These are phyloP conservation scores for Macrophomina pseudophaseolina DNA, from an alignment of 2,329 filamentous ascomycete species.

Conservation along the genomic window DNA sequence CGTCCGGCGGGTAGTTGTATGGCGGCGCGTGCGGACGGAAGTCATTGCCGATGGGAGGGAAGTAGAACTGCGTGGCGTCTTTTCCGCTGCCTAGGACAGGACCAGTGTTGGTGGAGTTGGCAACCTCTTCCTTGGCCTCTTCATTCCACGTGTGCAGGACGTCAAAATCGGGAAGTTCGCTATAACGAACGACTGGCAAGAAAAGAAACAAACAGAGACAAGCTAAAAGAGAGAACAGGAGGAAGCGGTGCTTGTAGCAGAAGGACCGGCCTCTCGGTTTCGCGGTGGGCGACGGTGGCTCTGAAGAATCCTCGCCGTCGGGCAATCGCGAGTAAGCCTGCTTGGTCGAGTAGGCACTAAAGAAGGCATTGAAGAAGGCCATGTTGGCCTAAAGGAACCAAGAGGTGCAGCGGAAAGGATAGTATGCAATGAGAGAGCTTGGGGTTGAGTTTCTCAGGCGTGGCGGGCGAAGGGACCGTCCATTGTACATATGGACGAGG, in stretches of 20 bases:
- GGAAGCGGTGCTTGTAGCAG: neutral
- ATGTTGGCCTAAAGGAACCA: neutral
- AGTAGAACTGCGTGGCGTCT: conserved; percentile 24
- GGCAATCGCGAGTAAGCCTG: conserved; percentile 16
- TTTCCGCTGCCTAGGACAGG: neutral
- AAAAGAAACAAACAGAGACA: conserved; percentile 2
- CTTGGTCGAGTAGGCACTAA: neutral
- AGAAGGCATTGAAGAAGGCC: conserved; percentile 4
- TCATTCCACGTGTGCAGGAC: neutral
- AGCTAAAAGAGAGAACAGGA: neutral
- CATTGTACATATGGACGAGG: conserved; percentile 4
- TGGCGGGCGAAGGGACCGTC: neutral
- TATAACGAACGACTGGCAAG: conserved; percentile 1
- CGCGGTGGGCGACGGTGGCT: neutral
- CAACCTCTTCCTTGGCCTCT: neutral
- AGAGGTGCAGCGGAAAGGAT: neutral
- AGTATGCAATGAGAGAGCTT: neutral
- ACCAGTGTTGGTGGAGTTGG: neutral
- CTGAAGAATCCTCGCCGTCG: neutral
- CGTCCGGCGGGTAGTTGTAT: conserved; percentile 26
- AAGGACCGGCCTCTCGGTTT: neutral
- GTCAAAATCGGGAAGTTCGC: neutral
- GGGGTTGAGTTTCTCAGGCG: neutral
- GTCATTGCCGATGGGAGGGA: conserved; percentile 25
- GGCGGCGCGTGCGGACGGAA: conserved; percentile 26